These are phyloP conservation scores for Drosera spatulata DNA, from an alignment of 179 eudicot species.

Conservation along the genomic window DNA sequence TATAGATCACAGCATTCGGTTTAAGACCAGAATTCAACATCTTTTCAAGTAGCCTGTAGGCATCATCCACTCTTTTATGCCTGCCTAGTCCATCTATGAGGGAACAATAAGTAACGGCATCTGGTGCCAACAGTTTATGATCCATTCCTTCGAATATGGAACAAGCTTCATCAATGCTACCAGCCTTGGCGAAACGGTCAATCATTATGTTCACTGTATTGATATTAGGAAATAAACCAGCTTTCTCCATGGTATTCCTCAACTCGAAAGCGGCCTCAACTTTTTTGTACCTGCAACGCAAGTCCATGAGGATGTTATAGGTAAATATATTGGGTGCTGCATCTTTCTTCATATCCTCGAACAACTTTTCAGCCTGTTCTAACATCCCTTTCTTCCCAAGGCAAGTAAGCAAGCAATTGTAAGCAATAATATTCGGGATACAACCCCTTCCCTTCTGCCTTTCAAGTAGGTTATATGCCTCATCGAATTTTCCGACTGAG, in stretches of 20 bases:
- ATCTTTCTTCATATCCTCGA: slow-evolving; percentile 76
- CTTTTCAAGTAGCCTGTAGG: slow-evolving; percentile 64
- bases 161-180: slow-evolving; percentile 64
- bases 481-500: slow-evolving; percentile 68
- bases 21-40: slow-evolving; percentile 65
- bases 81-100: slow-evolving; percentile 86
- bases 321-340: slow-evolving; percentile 72
- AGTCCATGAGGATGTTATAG: slow-evolving; percentile 74
- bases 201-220: slow-evolving; percentile 79
- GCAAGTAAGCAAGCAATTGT: slow-evolving; percentile 76
- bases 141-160: slow-evolving; percentile 68
- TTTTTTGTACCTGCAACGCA: slow-evolving; percentile 60
- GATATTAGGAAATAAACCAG: slow-evolving; percentile 66
- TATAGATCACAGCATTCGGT: slow-evolving; percentile 66
- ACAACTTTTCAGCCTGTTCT: slow-evolving; percentile 61
- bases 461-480: slow-evolving; percentile 71
- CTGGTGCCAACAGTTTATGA: slow-evolving; percentile 58
- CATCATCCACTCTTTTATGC: slow-evolving; percentile 77
- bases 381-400: slow-evolving; percentile 65
- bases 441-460: slow-evolving; percentile 75
- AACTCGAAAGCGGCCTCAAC: slow-evolving; percentile 61
- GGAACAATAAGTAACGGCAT: slow-evolving; percentile 67
- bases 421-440: slow-evolving; percentile 83
- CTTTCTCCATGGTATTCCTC: slow-evolving; percentile 60
- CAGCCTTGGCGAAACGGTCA: slow-evolving; percentile 68